phyloP scores from a whole-genome alignment of 345 rosid genomes.

The Populus tremula region DNA sequence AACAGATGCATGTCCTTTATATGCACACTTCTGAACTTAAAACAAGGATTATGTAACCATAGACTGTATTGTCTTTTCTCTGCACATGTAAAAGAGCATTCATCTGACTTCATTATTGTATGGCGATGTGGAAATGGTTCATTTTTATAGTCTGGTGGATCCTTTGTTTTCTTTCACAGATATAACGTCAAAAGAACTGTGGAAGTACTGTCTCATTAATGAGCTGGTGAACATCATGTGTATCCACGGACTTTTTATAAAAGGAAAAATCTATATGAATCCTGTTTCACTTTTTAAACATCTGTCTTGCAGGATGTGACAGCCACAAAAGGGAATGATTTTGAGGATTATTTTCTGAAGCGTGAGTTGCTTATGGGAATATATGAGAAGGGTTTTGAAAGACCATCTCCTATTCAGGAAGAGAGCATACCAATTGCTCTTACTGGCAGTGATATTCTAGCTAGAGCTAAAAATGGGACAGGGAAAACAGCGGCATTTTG shows the following conservation, averaged over 20 bases:
- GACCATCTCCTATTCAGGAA: constrained; percentile 99
- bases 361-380: constrained; percentile 95
- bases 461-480: constrained; percentile 99
- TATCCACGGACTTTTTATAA: background rate
- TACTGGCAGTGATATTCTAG: constrained; percentile 98
- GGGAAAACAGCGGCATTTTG: constrained; percentile 99
- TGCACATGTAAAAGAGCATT: background rate
- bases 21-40: background rate
- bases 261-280: background rate
- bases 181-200: background rate
- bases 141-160: background rate
- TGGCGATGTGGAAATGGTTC: background rate
- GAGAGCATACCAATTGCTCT: constrained; percentile 99
- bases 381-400: constrained; percentile 97
- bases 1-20: background rate
- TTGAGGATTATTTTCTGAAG: constrained; percentile 96
- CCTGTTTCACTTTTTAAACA: background rate
- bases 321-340: constrained; percentile 97
- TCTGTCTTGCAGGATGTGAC: constrained; percentile 76
- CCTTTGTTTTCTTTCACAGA: background rate
- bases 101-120: background rate
- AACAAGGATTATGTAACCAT: background rate
- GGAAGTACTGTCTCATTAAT: background rate
- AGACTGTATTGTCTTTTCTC: background rate
- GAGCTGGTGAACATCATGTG: background rate